Base-by-base conservation (phyloP, 2,329 filamentous ascomycete genomes). In the Talaromyces amestolkiae region DNA sequence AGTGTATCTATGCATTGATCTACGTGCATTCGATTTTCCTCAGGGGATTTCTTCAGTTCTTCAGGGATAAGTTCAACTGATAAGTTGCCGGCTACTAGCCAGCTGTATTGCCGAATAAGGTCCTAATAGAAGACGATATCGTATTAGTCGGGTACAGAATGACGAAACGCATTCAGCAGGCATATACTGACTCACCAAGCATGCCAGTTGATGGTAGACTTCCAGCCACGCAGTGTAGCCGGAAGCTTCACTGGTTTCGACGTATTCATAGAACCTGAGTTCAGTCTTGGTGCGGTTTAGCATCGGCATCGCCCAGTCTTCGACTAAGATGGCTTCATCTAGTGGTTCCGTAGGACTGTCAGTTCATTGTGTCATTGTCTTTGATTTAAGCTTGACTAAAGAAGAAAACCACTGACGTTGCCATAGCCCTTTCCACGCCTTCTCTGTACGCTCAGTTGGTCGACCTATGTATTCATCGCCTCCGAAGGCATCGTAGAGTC, bases 61-160 rank as follows among this genome's bases (percentile, higher is more conserved):
- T 43, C 10, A 15, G 60, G 31, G 17, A 63, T 45, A 15, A 56
- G 35, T 10, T 45, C 31, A 3, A 17, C 11, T 24, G 60, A 43
- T 17, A 54, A 63, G 22, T 41, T 56, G 17, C 49, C 60, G 22
- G 19, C 35, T 24, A 41, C 19, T 35, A 63, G 17, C 60, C 60
- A 63, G 33, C 47, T 63, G n/a, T 63, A 63, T 35, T 63, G 60
- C n/a, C 60, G 60, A 19, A 63, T 63, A 31, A 63, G 22, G 22
- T 63, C 60, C 60, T 63, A 22, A 51, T n/a, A 4, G 33, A 11
- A 41, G 31, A 17, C 2, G 9, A 24, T 41, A 39, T 22, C n/a
- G n/a, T 31, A n/a, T 41, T 27, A 58, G 33, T 31, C 19, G 19
- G 54, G 33, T 35, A 60, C n/a, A 45, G 3, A 45, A 31, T 19